These are phyloP conservation scores for Aspergillus novoparasiticus DNA, from an alignment of 2,329 filamentous ascomycete species.

Conservation along the genomic window DNA sequence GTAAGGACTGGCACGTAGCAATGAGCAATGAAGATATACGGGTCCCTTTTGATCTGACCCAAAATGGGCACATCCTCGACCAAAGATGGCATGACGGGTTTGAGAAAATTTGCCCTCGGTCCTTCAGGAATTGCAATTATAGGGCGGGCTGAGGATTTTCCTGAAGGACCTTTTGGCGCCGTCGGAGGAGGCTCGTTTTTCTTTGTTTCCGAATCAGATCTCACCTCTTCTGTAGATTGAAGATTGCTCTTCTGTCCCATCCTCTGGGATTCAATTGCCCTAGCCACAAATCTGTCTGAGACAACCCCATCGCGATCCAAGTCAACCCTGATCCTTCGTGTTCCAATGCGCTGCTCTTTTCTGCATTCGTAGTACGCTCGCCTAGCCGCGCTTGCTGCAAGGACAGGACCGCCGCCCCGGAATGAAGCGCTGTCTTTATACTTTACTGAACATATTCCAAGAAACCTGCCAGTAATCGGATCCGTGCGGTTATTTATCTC, in stretches of 20 bases:
- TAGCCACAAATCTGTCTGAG: constrained; percentile 76
- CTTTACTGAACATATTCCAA: constrained; percentile 89
- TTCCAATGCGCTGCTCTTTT: constrained; percentile 78
- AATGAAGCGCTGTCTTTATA: constrained; percentile 72
- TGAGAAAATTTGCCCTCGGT: constrained; percentile 41
- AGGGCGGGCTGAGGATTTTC: constrained; percentile 46
- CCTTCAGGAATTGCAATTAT: constrained; percentile 36
- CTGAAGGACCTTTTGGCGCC: constrained; percentile 83
- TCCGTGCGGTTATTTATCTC: constrained; percentile 94
- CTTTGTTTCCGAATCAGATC: constrained; percentile 44
- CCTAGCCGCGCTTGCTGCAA: constrained; percentile 79
- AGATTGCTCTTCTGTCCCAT: constrained; percentile 47
- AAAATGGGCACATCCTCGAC: constrained; percentile 69
- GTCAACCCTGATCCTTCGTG: constrained; percentile 76
- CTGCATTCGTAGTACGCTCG: constrained; percentile 72
- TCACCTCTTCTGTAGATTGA: constrained; percentile 30
- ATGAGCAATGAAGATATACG: constrained; percentile 89
- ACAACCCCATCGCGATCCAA: constrained; percentile 86
- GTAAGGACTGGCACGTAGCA: constrained; percentile 83
- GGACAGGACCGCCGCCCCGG: constrained; percentile 56
- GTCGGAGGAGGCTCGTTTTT: constrained; percentile 72
- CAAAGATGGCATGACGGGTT: constrained; percentile 48
- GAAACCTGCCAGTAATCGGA: constrained; percentile 87
- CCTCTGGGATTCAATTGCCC: constrained; percentile 69
- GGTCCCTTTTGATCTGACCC: constrained; percentile 71